These are phyloP conservation scores for Psilocybe sp. DNA, from an alignment of 768 basidiomycete genomes.

Conservation along the genomic window DNA sequence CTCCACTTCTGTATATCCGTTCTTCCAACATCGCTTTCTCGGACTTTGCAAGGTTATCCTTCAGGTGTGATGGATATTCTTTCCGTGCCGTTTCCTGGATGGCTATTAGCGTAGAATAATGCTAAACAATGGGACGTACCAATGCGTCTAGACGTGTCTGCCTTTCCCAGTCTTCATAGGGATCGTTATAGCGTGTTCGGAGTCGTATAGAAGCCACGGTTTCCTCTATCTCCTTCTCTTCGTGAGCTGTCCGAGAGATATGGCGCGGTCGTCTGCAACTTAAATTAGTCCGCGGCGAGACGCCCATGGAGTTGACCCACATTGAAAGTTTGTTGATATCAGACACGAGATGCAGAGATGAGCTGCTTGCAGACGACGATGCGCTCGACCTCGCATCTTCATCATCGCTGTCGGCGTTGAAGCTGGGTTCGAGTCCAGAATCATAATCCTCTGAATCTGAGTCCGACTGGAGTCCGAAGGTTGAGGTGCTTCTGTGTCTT, in stretches of 20 bases:
- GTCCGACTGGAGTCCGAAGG: conserved; percentile 54
- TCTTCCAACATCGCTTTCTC: neutral
- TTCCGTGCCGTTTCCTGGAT: conserved; percentile 44
- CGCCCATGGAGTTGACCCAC: conserved; percentile 5
- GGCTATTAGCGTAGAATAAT: neutral
- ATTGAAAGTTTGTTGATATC: conserved; percentile 18
- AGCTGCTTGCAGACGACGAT: conserved; percentile 13
- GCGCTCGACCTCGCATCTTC: conserved; percentile 22
- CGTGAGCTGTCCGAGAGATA: conserved; percentile 31
- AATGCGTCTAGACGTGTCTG: conserved; percentile 49
- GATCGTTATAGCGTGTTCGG: conserved; percentile 49
- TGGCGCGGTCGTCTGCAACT: conserved; percentile 22
- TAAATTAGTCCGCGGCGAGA: neutral
- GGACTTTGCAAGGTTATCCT: conserved; percentile 12
- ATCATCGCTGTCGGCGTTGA: conserved; percentile 35
- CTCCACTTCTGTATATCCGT: conserved; percentile 37
- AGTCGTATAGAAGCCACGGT: conserved; percentile 51
- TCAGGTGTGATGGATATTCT: conserved; percentile 32
- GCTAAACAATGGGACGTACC: conserved; percentile 27
- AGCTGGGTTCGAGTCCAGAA: conserved; percentile 28
- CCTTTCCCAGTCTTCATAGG: conserved; percentile 58
- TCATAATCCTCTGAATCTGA: conserved; percentile 34
- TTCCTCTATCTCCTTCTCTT: conserved; percentile 44
- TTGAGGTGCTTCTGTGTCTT: conserved; percentile 40
- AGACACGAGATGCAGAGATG: conserved; percentile 14